Conservation (phyloP, 2,329 filamentous ascomycete species). For the Onygenales sp. region DNA sequence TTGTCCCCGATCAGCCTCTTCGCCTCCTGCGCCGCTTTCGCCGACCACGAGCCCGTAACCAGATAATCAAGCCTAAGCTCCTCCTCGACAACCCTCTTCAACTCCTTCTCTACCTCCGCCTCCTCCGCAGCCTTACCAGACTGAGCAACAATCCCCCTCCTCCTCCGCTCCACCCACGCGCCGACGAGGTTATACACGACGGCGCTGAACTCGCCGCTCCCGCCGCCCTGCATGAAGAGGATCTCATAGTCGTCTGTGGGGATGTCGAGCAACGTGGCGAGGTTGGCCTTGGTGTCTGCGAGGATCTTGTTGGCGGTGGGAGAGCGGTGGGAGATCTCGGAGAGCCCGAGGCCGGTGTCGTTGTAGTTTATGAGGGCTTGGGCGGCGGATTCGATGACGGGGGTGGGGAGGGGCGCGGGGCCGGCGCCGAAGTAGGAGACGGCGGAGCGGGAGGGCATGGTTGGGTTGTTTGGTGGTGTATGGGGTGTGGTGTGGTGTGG, state of each 20-base stretch:
- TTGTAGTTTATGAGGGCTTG: conserved; percentile 73
- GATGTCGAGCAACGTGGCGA: conserved; percentile 67
- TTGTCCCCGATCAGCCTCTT: conserved; percentile 65
- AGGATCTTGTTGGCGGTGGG: conserved; percentile 69
- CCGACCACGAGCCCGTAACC: conserved; percentile 81
- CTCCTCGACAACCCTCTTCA: conserved; percentile 55
- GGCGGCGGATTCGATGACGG: conserved; percentile 68
- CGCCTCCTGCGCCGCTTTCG: conserved; percentile 82
- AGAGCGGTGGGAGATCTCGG: conserved; percentile 85
- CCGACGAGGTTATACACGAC: conserved; percentile 75
- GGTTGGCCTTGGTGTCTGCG: conserved; percentile 63
- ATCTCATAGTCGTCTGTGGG: conserved; percentile 72
- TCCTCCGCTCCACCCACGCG: conserved; percentile 67
- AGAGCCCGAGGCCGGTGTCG: conserved; percentile 70
- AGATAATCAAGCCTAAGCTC: conserved; percentile 81
- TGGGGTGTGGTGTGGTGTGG: too few relatives aligned
- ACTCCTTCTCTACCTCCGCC: conserved; percentile 48
- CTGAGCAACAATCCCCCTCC: conserved; percentile 49
- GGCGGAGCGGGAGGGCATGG: conserved; percentile 12
- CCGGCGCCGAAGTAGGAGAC: conserved; percentile 75
- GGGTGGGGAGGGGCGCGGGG: conserved; percentile 74
- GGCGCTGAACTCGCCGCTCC: conserved; percentile 76
- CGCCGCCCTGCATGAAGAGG: conserved; percentile 79
- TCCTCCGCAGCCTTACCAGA: conserved; percentile 45
- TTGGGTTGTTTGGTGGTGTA: not conserved